Evolutionary conservation across 257 asterid species (phyloP), one percentile per base, ranked within the genome.

Genomic region (Marsdenia floribunda): DNA sequence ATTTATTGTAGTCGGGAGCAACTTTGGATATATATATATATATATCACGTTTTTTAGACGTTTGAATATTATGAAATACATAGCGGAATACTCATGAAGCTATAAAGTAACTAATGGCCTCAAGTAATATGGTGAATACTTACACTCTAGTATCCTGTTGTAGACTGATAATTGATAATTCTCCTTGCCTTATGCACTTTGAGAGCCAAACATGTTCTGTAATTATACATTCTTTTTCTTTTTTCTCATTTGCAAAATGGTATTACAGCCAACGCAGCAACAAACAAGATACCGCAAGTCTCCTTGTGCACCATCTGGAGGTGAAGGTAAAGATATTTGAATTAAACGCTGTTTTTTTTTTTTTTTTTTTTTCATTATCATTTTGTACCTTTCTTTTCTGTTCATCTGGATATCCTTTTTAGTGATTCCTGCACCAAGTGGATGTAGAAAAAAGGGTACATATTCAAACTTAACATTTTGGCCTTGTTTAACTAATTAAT

Each of bases 251-350:
- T 84, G 76, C 33, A 60, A 53, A 74, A 75, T 80, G 70, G 15
- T 80, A 52, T 75, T 83, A 21, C 73, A 93, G 98, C 98, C 97
- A 82, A 86, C 98, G 61, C 93, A 91, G 66, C 98, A 93, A 78
- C 98, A 88, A 84, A 91, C 98, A 5, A 89, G 98, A 74, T 93
- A 93, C 79, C 97, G 97, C 83, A 93, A 90, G 80, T 90, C 96
- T 65, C 93, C 86, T 64, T 93, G 73, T 86, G 98, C 97, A 50
- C 98, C 98, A 74, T 83, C 96, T 53, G 96, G 82, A 50, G 91
- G 97, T 69, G 96, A 93, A 88, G 98, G 97, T 91, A 84, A 29
- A n/a, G 89, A 15, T 49, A 49, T 22, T 11, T 22, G 53, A 44
- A 46, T 42, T 42, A 5, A 14, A 46, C 10, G 11, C 35, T 12